These are phyloP conservation scores for Psilocybe subaeruginosa DNA, from an alignment of 768 basidiomycete species.

Conservation along the genomic window DNA sequence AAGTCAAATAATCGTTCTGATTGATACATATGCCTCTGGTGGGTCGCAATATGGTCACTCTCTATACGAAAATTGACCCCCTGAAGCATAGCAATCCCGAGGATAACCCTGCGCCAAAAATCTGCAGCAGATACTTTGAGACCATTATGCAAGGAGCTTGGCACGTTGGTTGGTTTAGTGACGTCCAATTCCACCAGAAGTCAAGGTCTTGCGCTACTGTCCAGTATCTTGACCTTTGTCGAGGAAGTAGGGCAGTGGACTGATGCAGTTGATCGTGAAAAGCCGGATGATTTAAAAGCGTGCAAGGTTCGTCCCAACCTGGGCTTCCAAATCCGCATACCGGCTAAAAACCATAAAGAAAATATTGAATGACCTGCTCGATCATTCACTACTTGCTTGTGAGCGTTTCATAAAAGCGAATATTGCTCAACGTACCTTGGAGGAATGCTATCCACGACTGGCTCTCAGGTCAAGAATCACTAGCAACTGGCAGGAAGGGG, in stretches of 20 bases:
- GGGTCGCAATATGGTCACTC: constrained; percentile 10
- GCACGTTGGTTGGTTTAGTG: constrained; percentile 30
- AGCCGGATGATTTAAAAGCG: constrained; percentile 24
- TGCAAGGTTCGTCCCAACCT: constrained; percentile 30
- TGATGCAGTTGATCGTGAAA: constrained; percentile 13
- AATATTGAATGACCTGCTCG: constrained; percentile 23
- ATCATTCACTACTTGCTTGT: constrained; percentile 24
- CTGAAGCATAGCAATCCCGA: constrained; percentile 42
- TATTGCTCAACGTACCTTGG: constrained; percentile 51
- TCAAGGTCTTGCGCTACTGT: constrained; percentile 38
- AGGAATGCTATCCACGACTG: constrained; percentile 46
- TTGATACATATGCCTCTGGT: constrained; percentile 45
- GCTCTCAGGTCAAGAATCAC: constrained; percentile 33
- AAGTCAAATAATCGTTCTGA: constrained; percentile 37
- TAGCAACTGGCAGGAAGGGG: constrained; percentile 43
- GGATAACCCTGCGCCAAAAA: constrained; percentile 44
- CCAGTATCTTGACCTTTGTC: constrained; percentile 30
- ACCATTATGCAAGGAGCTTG: constrained; percentile 42
- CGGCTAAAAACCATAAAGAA: constrained; percentile 14
- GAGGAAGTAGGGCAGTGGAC: constrained; percentile 33
- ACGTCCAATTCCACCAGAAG: constrained; percentile 24
- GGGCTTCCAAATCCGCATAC: neutral
- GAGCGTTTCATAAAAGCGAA: constrained; percentile 41
- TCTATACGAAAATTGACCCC: constrained; percentile 6
- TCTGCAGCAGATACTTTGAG: constrained; percentile 43